Base-by-base conservation (phyloP, 1,139 yeast species). In the Protomyces inundatus region DNA sequence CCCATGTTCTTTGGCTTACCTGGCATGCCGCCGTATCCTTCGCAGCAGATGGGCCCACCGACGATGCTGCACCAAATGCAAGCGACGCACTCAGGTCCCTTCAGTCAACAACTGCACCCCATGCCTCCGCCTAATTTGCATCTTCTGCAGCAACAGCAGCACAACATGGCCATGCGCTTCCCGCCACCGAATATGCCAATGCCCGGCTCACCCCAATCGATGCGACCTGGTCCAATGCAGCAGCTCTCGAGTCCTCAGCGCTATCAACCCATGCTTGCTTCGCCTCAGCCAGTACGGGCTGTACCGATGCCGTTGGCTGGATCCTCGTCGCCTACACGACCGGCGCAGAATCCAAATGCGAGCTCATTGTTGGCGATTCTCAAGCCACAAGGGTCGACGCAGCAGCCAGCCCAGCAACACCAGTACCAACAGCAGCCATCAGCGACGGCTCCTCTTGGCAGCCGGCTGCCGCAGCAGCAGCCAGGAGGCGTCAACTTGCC, bases 261-360 rank as follows among this genome's bases (percentile, higher is more conserved):
- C 12, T 16, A 42, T n/a, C 30, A 14, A 9, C 48, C 48, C 6
- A 30, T 42, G 10, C 48, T 42, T 42, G 48, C 48, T 6, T 42
- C 48, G 32, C 48, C 48, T 2, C 48, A 42, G 32, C 48, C 48
- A 14, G 32, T 42, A 10, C 48, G 48, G n/a, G 48, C 48, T 6
- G 48, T 42, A 14, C 48, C 48, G 4, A 42, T 42, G 48, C 48
- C 48, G 23, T 23, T 42, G 32, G 48, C 35, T 1, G 4, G 23
- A 14, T 23, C 53, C 30, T 12, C 37, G 33, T 52, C 55, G 33
- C 35, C 56, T 5, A 37, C 62, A 12, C 53, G 42, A 14, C 37
- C 37, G 32, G 42, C 42, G 16, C n/a, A 6, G 30, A 58, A 58
- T 42, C 62, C 62, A 12, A 51, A 58, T 42, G 62, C 62, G 10